Conservation (phyloP, 2,329 filamentous ascomycete genomes). For the Curvularia verruculosa region DNA sequence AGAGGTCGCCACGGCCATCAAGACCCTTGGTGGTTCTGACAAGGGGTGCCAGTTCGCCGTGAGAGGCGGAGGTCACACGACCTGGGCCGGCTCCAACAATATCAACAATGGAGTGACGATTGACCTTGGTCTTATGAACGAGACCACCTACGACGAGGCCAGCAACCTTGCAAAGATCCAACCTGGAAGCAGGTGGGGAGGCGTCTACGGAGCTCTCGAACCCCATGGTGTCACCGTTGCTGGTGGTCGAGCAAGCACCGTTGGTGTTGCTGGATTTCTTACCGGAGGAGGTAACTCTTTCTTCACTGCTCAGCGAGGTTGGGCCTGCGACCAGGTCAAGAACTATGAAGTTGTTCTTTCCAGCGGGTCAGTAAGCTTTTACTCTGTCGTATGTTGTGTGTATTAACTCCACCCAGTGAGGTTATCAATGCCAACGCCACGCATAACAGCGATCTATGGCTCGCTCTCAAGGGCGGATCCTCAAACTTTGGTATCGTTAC, state of each 20-base stretch:
- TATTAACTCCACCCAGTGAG: constrained; percentile 30
- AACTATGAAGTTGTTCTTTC: constrained; percentile 49
- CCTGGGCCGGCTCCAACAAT: constrained; percentile 39
- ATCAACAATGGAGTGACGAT: constrained; percentile 37
- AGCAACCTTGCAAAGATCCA: constrained; percentile 28
- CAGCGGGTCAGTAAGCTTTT: constrained; percentile 28
- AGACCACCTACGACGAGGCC: constrained; percentile 14
- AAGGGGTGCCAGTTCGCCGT: constrained; percentile 29
- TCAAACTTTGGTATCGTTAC: constrained; percentile 41
- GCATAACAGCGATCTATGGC: constrained; percentile 48
- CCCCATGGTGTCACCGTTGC: constrained; percentile 23
- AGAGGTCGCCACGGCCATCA: constrained; percentile 30
- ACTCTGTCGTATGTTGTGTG: constrained; percentile 19
- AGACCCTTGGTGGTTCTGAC: constrained; percentile 15
- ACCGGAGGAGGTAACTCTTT: constrained; percentile 39
- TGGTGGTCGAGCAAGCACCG: constrained; percentile 33
- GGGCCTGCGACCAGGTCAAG: constrained; percentile 33
- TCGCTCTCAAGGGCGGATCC: constrained; percentile 43
- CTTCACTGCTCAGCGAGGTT: constrained; percentile 30
- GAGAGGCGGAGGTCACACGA: constrained; percentile 37
- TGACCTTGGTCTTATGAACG: constrained; percentile 36
- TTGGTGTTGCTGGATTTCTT: constrained; percentile 39
- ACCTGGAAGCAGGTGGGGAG: constrained; percentile 41
- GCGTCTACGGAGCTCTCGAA: constrained; percentile 42
- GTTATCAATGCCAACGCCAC: constrained; percentile 47